phyloP scores from a whole-genome alignment of 805 yeast genomes.

The Komagataella phaffii region DNA sequence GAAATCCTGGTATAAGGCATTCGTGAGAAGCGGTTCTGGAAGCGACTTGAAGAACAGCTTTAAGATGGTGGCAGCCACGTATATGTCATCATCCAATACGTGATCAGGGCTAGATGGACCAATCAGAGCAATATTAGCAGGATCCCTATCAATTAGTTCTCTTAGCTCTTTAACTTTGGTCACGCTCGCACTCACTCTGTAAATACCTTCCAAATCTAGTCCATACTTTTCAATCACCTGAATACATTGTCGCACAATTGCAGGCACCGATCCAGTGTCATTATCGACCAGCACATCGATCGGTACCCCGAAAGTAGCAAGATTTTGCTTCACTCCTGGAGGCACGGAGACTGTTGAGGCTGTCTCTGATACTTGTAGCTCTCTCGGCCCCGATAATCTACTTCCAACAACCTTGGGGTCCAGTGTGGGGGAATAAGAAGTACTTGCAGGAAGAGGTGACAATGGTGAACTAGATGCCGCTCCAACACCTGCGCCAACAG shows the following conservation, averaged over 20 bases:
- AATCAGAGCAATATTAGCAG: constrained; percentile 39
- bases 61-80: constrained; percentile 75
- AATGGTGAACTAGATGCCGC: constrained; percentile 1
- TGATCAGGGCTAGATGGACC: constrained; percentile 32
- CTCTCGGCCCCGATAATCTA: constrained; percentile 2
- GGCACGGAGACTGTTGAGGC: not conserved
- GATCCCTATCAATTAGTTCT: constrained; percentile 62
- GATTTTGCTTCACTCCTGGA: not conserved
- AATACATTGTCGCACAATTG: constrained; percentile 79
- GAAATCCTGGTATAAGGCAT: constrained; percentile 45
- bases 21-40: constrained; percentile 78
- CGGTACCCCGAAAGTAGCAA: constrained; percentile 60
- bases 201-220: constrained; percentile 75
- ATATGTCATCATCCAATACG: constrained; percentile 68
- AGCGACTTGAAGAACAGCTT: constrained; percentile 74
- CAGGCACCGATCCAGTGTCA: constrained; percentile 88
- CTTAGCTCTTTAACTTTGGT: constrained; percentile 61
- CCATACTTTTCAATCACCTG: constrained; percentile 81
- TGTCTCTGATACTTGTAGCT: not conserved
- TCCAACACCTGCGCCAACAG: not conserved
- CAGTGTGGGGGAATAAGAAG: constrained; percentile 1
- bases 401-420: not conserved
- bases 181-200: constrained; percentile 73
- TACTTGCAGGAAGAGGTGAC: constrained; percentile 1
- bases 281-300: constrained; percentile 63